Evolutionary conservation across 495 filamentous ascomycete species (phyloP).

Genomic region (Daldinia caldariorum): DNA sequence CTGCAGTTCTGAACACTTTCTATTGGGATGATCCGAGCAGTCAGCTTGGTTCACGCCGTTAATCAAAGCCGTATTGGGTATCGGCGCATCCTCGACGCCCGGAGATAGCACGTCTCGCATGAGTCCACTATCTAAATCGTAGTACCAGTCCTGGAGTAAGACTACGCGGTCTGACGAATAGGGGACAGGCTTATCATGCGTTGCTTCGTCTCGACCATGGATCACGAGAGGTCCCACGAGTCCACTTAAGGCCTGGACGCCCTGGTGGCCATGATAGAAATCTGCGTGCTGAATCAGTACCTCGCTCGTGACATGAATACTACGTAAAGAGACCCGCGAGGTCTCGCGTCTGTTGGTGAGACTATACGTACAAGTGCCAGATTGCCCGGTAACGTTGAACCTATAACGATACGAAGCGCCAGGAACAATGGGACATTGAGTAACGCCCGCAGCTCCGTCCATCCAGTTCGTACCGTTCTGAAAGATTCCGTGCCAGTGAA

Average conservation of each 20-base stretch:
- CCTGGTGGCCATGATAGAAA: slow-evolving; percentile 57
- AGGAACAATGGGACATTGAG: slow-evolving; percentile 75
- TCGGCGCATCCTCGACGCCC: slow-evolving; percentile 65
- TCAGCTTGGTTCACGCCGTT: slow-evolving; percentile 66
- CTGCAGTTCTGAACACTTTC: slow-evolving; percentile 57
- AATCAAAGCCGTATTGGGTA: slow-evolving; percentile 72
- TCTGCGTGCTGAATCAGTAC: slow-evolving; percentile 46
- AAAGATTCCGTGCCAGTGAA: slow-evolving; percentile 75
- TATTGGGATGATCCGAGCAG: slow-evolving; percentile 58
- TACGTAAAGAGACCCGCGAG: not conserved
- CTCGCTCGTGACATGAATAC: slow-evolving; percentile 22
- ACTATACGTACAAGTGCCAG: slow-evolving; percentile 54
- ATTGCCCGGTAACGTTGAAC: slow-evolving; percentile 54
- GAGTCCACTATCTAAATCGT: slow-evolving; percentile 61
- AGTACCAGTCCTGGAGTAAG: slow-evolving; percentile 68
- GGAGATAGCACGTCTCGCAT: slow-evolving; percentile 61
- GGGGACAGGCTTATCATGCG: slow-evolving; percentile 48
- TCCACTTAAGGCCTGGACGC: slow-evolving; percentile 59
- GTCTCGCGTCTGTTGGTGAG: slow-evolving; percentile 40
- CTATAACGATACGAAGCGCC: slow-evolving; percentile 59
- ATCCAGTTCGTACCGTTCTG: slow-evolving; percentile 69
- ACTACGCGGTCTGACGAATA: slow-evolving; percentile 64
- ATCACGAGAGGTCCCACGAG: slow-evolving; percentile 67
- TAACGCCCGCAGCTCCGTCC: slow-evolving; percentile 70
- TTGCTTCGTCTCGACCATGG: slow-evolving; percentile 58